Evolutionary conservation across 495 filamentous ascomycete genomes (phyloP).

Genomic region (Penicillium psychrofluorescens): DNA sequence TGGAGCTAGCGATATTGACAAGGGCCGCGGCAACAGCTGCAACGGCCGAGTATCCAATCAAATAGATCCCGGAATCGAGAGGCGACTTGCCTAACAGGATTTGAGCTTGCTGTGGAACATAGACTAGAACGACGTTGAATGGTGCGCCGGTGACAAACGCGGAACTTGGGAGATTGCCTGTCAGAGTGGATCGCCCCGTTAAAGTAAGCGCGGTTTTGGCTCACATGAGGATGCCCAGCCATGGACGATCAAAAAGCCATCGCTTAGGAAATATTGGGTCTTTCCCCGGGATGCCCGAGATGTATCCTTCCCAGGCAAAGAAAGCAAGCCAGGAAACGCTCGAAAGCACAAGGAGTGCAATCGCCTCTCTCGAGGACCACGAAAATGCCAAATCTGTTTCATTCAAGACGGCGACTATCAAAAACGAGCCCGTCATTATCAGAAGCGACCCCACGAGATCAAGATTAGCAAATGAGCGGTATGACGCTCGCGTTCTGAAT

Average conservation of each 20-base stretch:
- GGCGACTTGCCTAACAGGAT: conserved; percentile 42
- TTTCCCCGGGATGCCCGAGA: conserved; percentile 16
- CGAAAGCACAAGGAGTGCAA: conserved; percentile 36
- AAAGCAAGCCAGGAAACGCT: conserved; percentile 25
- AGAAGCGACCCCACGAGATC: conserved; percentile 53
- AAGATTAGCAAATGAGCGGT: conserved; percentile 12
- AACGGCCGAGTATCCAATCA: conserved; percentile 46
- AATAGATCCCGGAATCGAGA: conserved; percentile 44
- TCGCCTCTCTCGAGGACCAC: conserved; percentile 31
- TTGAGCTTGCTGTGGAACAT: conserved; percentile 55
- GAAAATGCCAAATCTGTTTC: conserved; percentile 43
- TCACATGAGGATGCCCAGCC: conserved; percentile 27
- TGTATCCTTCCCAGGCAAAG: conserved; percentile 32
- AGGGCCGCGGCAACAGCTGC: conserved; percentile 43
- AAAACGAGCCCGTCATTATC: conserved; percentile 44
- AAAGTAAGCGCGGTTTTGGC: not conserved
- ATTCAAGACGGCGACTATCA: conserved; percentile 52
- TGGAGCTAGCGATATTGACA: conserved; percentile 36
- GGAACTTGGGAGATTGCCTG: conserved; percentile 1
- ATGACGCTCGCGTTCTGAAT: conserved; percentile 8
- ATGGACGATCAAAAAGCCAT: conserved; percentile 24
- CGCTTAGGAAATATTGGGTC: conserved; percentile 32
- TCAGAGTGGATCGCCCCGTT: not conserved
- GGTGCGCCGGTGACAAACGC: conserved; percentile 41
- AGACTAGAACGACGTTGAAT: conserved; percentile 47